A percentile compares a stretch with the other conserved stretches of the same genome.
These are phyloP conservation scores for Colletotrichum echinochloae DNA, from an alignment of 2,329 filamentous ascomycete species.

Conservation along the genomic window DNA sequence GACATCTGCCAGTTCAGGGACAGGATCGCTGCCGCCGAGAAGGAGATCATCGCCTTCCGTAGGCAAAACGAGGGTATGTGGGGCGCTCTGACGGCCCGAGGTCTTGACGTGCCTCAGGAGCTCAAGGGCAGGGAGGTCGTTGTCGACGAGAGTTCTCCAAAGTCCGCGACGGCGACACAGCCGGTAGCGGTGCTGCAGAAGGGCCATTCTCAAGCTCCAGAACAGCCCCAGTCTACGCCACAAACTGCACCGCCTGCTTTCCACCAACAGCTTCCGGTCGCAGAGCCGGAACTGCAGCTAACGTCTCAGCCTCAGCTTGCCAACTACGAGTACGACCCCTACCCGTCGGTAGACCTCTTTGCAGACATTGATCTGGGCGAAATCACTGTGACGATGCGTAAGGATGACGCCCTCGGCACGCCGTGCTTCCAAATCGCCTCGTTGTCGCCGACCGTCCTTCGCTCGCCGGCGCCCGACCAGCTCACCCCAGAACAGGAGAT, in stretches of 20 bases:
- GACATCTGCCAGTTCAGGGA: constrained; percentile 62
- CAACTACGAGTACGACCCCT: constrained; percentile 31
- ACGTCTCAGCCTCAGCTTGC: constrained; percentile 5
- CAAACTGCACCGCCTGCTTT: constrained; percentile 1
- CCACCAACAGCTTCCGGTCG: constrained; percentile 20
- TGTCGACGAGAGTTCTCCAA: constrained; percentile 5
- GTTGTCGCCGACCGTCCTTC: constrained; percentile 43
- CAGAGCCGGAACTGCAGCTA: constrained; percentile 25
- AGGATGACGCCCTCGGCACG: constrained; percentile 55
- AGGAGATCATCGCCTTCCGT: constrained; percentile 52
- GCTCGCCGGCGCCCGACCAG: constrained; percentile 41
- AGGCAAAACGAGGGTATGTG: constrained; percentile 60
- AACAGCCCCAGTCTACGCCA: neutral
- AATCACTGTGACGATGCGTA: constrained; percentile 55
- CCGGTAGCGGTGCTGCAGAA: constrained; percentile 11
- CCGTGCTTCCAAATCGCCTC: constrained; percentile 58
- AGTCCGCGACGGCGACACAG: neutral
- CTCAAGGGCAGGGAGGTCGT: constrained; percentile 14
- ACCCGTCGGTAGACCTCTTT: constrained; percentile 46
- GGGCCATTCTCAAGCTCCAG: neutral
- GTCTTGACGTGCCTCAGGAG: constrained; percentile 27
- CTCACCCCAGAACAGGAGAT: constrained; percentile 56
- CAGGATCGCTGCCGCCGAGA: constrained; percentile 57
- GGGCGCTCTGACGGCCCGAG: constrained; percentile 47
- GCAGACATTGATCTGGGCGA: constrained; percentile 52